A percentile compares a stretch with the other conserved stretches of the same genome.
Conservation (phyloP, 768 basidiomycete species). For the Psilocybe subaeruginosa region DNA sequence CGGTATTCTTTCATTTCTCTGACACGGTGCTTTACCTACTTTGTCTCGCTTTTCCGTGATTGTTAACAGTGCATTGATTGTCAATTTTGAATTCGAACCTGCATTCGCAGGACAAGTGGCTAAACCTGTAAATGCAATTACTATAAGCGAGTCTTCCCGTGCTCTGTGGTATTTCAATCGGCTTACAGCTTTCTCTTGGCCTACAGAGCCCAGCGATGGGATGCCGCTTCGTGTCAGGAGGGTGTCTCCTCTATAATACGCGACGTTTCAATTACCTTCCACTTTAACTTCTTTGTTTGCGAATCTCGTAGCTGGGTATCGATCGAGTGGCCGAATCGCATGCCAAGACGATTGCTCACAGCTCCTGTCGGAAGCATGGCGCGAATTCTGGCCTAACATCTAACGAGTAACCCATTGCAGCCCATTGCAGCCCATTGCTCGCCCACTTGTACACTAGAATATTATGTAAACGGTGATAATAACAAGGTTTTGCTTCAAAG, state of each 20-base stretch:
- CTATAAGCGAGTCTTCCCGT: constrained; percentile 41
- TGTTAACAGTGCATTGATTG: constrained; percentile 36
- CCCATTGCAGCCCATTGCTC: too few relatives aligned
- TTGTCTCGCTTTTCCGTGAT: neutral
- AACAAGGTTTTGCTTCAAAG: too few relatives aligned
- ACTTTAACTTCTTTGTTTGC: neutral
- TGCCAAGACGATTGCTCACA: too few relatives aligned
- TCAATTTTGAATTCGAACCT: constrained; percentile 48
- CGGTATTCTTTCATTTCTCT: neutral
- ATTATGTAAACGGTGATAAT: too few relatives aligned
- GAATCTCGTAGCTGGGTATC: neutral
- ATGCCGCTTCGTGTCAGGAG: constrained; percentile 30
- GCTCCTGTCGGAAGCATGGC: too few relatives aligned
- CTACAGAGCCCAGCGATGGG: constrained; percentile 38
- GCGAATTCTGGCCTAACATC: too few relatives aligned
- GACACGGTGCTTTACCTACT: neutral
- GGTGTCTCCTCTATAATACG: neutral
- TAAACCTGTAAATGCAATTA: constrained; percentile 46
- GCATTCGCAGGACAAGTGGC: constrained; percentile 40
- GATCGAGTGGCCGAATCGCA: neutral
- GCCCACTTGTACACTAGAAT: too few relatives aligned
- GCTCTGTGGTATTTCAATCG: neutral
- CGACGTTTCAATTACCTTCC: neutral
- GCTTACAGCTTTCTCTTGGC: neutral
- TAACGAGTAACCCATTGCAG: too few relatives aligned